Evolutionary conservation across 768 basidiomycete species (phyloP).

Genomic region (Dacryopinax spathularia): DNA sequence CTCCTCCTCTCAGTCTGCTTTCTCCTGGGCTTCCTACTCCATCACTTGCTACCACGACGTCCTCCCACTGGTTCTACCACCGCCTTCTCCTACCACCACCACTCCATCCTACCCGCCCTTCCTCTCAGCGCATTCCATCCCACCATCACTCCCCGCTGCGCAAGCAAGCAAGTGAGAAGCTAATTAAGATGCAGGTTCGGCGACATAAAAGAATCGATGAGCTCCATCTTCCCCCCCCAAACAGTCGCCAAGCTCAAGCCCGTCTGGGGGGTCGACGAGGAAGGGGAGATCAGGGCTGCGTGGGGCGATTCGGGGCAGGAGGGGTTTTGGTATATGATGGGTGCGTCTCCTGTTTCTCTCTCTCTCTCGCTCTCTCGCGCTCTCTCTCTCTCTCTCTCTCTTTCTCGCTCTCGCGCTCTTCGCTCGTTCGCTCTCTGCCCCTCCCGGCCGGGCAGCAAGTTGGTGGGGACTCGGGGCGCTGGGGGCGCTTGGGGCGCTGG

Average conservation of each 20-base stretch:
- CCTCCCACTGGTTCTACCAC: no score
- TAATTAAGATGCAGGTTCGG: conserved; percentile 28
- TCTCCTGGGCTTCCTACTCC: not conserved
- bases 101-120: no score
- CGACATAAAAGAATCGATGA: conserved; percentile 29
- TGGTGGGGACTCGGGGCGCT: not conserved
- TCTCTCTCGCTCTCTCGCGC: no score
- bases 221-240: conserved; percentile 34
- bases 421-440: no score
- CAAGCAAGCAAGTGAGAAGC: no score
- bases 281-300: conserved; percentile 44
- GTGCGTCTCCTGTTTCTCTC: conserved; percentile 25
- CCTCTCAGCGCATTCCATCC: no score
- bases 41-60: no score
- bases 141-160: no score
- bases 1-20: not conserved
- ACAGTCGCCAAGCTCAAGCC: conserved; percentile 33
- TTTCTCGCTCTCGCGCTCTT: no score
- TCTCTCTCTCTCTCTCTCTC: no score
- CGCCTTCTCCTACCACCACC: no score
- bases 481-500: no score
- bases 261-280: conserved; percentile 51
- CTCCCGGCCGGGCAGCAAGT: not conserved
- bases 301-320: conserved; percentile 40
- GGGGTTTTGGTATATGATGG: conserved; percentile 47